Evolutionary conservation across 352 stramenopile genomes (phyloP).

Genomic region (Phytophthora chlamydospora): DNA sequence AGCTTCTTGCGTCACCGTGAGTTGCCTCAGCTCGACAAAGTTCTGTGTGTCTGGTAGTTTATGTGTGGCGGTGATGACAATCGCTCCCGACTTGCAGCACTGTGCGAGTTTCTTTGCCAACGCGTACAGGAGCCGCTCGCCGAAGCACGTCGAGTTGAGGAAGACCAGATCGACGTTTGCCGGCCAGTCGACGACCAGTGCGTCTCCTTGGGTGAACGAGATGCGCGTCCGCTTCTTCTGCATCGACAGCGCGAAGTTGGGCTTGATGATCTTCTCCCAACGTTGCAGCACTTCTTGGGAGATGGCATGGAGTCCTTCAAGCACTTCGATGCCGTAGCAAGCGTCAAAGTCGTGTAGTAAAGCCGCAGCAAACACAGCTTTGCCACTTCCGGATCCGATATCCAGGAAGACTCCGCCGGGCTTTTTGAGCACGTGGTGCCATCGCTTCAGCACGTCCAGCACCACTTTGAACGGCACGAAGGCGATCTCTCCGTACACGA

Average conservation of each 20-base stretch:
- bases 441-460: conserved; percentile 64
- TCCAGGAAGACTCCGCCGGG: conserved; percentile 86
- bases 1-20: conserved; percentile 61
- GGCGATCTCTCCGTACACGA: conserved; percentile 92
- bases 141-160: conserved; percentile 92
- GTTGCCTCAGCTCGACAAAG: conserved; percentile 48
- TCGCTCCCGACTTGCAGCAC: conserved; percentile 55
- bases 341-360: conserved; percentile 89
- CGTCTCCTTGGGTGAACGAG: conserved; percentile 76
- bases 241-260: conserved; percentile 46
- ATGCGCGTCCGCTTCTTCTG: conserved; percentile 80
- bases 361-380: conserved; percentile 85
- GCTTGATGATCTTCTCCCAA: conserved; percentile 68
- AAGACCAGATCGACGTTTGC: conserved; percentile 75
- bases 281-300: conserved; percentile 54
- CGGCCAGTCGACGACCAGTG: conserved; percentile 74
- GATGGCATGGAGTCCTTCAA: conserved; percentile 74
- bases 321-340: conserved; percentile 88
- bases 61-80: conserved; percentile 72
- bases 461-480: conserved; percentile 82
- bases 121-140: conserved; percentile 60
- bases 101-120: conserved; percentile 51
- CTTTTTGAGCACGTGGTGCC: conserved; percentile 62
- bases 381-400: conserved; percentile 88
- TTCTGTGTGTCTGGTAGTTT: conserved; percentile 48